Conservation (phyloP, 768 basidiomycete species). For the Filobasidium wieringae region DNA sequence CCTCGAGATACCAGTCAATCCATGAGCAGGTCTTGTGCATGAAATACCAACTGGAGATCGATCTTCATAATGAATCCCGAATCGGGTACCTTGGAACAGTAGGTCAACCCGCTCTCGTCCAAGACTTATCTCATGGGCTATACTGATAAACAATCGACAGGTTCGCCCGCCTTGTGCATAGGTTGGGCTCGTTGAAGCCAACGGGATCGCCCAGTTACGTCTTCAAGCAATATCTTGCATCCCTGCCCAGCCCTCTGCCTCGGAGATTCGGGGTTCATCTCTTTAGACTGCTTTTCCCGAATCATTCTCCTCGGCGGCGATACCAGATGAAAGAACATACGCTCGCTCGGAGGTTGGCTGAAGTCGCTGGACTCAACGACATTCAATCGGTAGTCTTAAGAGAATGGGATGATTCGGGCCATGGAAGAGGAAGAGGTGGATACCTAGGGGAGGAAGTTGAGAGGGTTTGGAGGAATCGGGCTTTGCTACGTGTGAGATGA, state of each 20-base stretch:
- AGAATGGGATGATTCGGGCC: constrained; percentile 35
- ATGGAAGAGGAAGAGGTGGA: constrained; percentile 39
- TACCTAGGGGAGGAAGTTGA: constrained; percentile 62
- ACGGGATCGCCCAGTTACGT: too few species aligned
- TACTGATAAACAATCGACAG: too few species aligned
- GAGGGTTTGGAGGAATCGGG: constrained; percentile 41
- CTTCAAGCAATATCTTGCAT: constrained; percentile 28
- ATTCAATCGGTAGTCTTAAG: constrained; percentile 26
- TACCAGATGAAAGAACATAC: constrained; percentile 61
- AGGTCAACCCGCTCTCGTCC: background rate
- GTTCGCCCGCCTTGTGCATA: background rate
- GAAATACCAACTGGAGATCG: too few species aligned
- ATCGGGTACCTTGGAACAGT: background rate
- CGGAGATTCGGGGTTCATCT: constrained; percentile 49
- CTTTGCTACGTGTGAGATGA: background rate
- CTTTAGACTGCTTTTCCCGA: constrained; percentile 71
- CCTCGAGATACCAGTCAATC: too few species aligned
- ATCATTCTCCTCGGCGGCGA: constrained; percentile 58
- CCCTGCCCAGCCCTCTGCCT: constrained; percentile 42
- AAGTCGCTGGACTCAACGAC: constrained; percentile 44
- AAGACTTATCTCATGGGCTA: background rate
- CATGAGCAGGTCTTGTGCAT: too few species aligned
- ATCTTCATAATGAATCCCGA: background rate
- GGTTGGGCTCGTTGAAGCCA: background rate
- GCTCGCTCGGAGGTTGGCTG: constrained; percentile 48